Evolutionary conservation across 2,329 filamentous ascomycete species (phyloP).

Genomic region (Alternaria incomplexa): DNA sequence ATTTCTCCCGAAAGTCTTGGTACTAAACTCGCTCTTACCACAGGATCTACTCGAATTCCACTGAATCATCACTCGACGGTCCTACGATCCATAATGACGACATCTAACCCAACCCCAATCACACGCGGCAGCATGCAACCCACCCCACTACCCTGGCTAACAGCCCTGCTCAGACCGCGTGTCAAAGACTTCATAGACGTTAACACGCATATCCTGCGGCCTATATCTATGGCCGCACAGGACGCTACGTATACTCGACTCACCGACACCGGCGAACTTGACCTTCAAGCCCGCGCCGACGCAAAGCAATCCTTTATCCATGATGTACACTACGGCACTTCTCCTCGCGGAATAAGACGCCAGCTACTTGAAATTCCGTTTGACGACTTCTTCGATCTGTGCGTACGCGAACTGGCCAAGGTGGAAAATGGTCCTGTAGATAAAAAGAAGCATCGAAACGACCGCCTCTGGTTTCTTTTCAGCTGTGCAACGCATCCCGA

Average conservation of each 20-base stretch:
- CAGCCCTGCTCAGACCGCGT: not conserved
- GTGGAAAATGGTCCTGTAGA: not conserved
- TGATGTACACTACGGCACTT: not conserved
- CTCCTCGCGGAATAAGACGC: not conserved
- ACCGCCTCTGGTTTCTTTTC: not conserved
- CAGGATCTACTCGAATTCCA: not conserved
- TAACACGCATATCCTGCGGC: not conserved
- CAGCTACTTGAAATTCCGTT: not conserved
- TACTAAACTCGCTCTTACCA: not conserved
- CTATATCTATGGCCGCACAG: not conserved
- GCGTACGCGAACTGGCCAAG: not conserved
- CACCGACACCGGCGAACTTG: not conserved
- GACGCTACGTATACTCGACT: not conserved
- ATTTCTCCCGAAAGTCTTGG: not conserved
- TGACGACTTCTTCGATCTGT: not conserved
- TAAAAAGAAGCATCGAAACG: not conserved
- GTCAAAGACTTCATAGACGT: not conserved
- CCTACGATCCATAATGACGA: not conserved
- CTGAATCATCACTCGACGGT: not conserved
- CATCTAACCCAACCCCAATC: fast-evolving
- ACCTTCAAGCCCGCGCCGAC: not conserved
- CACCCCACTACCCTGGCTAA: not conserved
- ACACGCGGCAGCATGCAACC: not conserved
- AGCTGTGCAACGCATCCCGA: not conserved
- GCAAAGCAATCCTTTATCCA: too few species aligned